These are phyloP conservation scores for Nicotiana obtusifolia DNA, from an alignment of 257 asterid genomes.

Conservation along the genomic window DNA sequence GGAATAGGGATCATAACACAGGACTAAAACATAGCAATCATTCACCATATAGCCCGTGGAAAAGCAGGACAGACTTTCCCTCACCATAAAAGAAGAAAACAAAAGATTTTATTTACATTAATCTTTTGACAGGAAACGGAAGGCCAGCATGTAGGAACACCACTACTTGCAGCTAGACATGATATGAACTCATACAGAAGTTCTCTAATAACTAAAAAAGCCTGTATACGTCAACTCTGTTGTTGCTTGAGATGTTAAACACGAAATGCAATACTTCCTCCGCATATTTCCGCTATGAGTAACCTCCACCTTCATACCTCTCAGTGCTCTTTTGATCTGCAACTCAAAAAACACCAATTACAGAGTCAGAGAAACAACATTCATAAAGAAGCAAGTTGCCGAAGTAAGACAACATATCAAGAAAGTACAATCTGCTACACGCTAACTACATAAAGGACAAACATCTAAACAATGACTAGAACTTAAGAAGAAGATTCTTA, in stretches of 20 bases:
- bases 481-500: neutral
- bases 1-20: neutral
- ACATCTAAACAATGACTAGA: neutral
- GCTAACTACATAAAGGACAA: neutral
- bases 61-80: neutral
- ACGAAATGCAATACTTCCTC: conserved; percentile 82
- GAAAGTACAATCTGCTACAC: neutral
- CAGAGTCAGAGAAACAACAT: neutral
- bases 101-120: too few species aligned
- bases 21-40: neutral
- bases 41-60: neutral
- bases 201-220: too few species aligned
- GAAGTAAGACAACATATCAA: neutral
- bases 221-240: conserved; percentile 72
- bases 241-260: conserved; percentile 89
- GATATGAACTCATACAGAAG: neutral
- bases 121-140: conserved; percentile 37
- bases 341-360: neutral
- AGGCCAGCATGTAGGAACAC: neutral
- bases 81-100: too few species aligned
- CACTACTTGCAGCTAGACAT: neutral
- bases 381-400: neutral
- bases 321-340: conserved; percentile 86
- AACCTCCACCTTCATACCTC: conserved; percentile 96
- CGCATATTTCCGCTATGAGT: conserved; percentile 98